phyloP scores from a whole-genome alignment of 768 basidiomycete species.

The Russula lepida region DNA sequence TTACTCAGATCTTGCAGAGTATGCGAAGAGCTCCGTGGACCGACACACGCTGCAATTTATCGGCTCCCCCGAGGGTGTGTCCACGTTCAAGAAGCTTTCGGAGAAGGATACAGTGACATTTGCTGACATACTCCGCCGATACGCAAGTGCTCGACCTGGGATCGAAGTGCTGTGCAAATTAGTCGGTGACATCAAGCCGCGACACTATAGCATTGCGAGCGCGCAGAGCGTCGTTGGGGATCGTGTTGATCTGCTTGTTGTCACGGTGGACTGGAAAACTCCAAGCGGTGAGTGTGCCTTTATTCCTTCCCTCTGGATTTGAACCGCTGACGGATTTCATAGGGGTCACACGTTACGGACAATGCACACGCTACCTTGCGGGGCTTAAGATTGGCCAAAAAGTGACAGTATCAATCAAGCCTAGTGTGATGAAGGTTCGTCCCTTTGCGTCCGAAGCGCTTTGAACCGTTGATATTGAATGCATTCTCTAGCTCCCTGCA shows the following conservation, averaged over 20 bases:
- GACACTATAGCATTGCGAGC: constrained; percentile 97
- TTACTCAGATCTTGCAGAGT: constrained; percentile 76
- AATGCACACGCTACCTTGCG: constrained; percentile 93
- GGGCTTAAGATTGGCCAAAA: constrained; percentile 78
- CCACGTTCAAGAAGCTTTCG: constrained; percentile 90
- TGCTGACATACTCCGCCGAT: constrained; percentile 73
- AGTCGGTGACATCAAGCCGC: constrained; percentile 90
- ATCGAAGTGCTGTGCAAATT: constrained; percentile 83
- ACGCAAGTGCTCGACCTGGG: constrained; percentile 68
- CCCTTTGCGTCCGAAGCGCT: not conserved
- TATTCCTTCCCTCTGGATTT: not conserved
- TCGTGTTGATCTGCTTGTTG: constrained; percentile 88
- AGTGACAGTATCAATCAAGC: constrained; percentile 96
- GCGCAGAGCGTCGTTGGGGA: constrained; percentile 93
- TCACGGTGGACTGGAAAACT: constrained; percentile 91
- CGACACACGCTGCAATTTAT: constrained; percentile 83
- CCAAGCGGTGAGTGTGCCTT: constrained; percentile 58
- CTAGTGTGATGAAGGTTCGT: constrained; percentile 95
- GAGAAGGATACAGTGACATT: constrained; percentile 95
- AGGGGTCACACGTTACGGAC: constrained; percentile 79
- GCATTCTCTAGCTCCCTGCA: constrained; percentile 59
- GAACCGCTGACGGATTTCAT: not conserved
- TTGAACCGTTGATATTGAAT: constrained; percentile 3
- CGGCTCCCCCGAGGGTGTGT: constrained; percentile 80
- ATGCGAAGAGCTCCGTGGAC: constrained; percentile 64